These are phyloP conservation scores for Casuarina cunninghamiana DNA, from an alignment of 306 rosid species.

Conservation along the genomic window DNA sequence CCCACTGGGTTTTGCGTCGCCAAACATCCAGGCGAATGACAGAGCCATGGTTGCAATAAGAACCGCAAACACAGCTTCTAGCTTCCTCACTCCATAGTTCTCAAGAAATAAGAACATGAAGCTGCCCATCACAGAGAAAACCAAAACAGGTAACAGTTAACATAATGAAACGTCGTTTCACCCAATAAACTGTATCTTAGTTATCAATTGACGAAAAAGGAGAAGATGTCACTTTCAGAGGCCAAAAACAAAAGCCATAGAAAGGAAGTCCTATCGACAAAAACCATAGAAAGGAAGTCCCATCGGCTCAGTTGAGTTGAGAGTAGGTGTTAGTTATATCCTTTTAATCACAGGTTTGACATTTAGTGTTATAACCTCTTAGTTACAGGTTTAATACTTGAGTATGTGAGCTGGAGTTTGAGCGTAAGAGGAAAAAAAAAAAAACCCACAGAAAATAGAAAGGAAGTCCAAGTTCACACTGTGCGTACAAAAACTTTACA, in stretches of 20 bases:
- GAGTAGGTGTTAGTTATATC: no score
- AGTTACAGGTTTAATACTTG: no score
- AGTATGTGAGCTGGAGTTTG: no score
- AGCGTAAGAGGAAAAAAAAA: not conserved
- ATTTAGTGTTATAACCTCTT: no score
- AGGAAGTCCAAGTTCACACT: not conserved
- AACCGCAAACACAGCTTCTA: constrained; percentile 85
- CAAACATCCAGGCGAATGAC: constrained; percentile 94
- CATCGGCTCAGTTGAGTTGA: no score
- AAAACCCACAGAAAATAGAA: not conserved
- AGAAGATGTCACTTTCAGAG: not conserved
- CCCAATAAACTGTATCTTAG: constrained; percentile 5
- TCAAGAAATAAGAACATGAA: constrained; percentile 77
- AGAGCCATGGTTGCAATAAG: constrained; percentile 76
- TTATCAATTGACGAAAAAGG: constrained; percentile 1
- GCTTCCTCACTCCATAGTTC: constrained; percentile 93
- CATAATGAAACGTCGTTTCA: constrained; percentile 1
- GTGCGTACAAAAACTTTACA: not conserved
- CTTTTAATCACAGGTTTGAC: no score
- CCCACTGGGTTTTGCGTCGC: constrained; percentile 68
- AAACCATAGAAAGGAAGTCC: no score
- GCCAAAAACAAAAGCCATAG: not conserved
- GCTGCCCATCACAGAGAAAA: constrained; percentile 43
- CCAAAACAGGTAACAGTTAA: constrained; percentile 33
- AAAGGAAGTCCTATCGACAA: no score